Conservation (phyloP, 179 eudicot genomes). For the Silene coronaria region DNA sequence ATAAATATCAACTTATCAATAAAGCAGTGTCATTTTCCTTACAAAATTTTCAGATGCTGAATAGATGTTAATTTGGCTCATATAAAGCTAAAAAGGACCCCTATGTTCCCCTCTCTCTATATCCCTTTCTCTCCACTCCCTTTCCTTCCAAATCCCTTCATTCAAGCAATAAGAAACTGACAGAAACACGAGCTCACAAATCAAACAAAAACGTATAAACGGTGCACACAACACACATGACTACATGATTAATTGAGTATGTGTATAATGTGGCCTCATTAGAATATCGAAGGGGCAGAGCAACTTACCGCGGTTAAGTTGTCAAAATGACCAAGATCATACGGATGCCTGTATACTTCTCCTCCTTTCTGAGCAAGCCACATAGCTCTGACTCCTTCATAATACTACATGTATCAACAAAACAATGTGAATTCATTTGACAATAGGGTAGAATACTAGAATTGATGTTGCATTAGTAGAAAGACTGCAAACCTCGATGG, state of each 20-base stretch:
- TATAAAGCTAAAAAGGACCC: too few relatives aligned
- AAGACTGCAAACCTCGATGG: constrained; percentile 68
- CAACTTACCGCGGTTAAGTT: constrained; percentile 61
- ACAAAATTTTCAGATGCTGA: too few relatives aligned
- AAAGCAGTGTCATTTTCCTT: too few relatives aligned
- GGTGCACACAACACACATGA: background rate
- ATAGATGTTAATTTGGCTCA: too few relatives aligned
- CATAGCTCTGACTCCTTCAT: constrained; percentile 97
- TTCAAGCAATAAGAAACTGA: too few relatives aligned
- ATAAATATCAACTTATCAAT: too few relatives aligned
- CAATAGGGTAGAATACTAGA: background rate
- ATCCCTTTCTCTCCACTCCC: too few relatives aligned
- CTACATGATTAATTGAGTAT: too few relatives aligned
- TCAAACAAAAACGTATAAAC: too few relatives aligned
- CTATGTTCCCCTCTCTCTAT: too few relatives aligned
- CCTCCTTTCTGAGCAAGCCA: constrained; percentile 97
- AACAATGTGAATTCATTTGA: background rate
- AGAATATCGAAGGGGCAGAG: background rate
- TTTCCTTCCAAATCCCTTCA: too few relatives aligned
- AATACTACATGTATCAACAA: constrained; percentile 44
- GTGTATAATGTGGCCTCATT: background rate
- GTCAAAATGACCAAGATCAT: constrained; percentile 77
- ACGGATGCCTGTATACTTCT: constrained; percentile 79
- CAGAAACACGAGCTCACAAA: too few relatives aligned
- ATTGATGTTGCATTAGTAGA: background rate